Evolutionary conservation across 495 filamentous ascomycete species (phyloP).

Genomic region (Rusavskia elegans): DNA sequence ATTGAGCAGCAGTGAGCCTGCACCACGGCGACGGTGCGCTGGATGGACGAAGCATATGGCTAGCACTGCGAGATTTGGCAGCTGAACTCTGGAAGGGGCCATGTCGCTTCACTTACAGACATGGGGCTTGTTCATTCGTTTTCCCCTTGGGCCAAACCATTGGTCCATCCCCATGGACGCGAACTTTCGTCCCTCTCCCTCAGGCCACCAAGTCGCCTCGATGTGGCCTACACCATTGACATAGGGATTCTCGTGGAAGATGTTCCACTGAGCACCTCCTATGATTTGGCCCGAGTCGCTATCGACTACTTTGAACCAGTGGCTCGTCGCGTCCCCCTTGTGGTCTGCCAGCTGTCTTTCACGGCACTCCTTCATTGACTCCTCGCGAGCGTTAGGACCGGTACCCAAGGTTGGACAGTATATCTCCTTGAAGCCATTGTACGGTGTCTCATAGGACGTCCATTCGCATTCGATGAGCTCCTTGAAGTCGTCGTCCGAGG

Average conservation of each 20-base stretch:
- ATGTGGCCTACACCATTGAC: slow-evolving; percentile 1
- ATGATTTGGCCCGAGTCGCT: slow-evolving; percentile 13
- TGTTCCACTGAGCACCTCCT: slow-evolving; percentile 17
- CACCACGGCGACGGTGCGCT: slow-evolving; percentile 19
- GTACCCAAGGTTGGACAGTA: slow-evolving; percentile 6
- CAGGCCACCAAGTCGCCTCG: slow-evolving; percentile 16
- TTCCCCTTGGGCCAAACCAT: slow-evolving; percentile 5
- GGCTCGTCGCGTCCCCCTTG: slow-evolving; percentile 10
- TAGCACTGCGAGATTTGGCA: slow-evolving; percentile 12
- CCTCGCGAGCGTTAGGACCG: slow-evolving; percentile 18
- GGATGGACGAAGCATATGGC: slow-evolving; percentile 19
- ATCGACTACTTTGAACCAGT: slow-evolving; percentile 17
- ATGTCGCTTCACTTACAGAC: slow-evolving; percentile 4
- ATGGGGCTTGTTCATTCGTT: slow-evolving; percentile 11
- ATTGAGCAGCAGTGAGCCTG: slow-evolving; percentile 20
- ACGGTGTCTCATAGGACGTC: background rate
- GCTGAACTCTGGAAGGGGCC: background rate
- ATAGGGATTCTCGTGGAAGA: slow-evolving; percentile 17
- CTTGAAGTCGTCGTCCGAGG: slow-evolving; percentile 16
- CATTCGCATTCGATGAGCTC: background rate
- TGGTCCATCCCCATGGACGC: slow-evolving; percentile 9
- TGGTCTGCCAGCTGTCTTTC: slow-evolving; percentile 15
- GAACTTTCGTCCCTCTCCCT: slow-evolving; percentile 10
- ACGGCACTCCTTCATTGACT: slow-evolving; percentile 11
- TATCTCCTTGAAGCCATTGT: background rate